Percentiles rank a stretch among this genome's conserved stretches.
These are phyloP conservation scores for Skeletonema costatum DNA, from an alignment of 108 stramenopile genomes.

Conservation along the genomic window DNA sequence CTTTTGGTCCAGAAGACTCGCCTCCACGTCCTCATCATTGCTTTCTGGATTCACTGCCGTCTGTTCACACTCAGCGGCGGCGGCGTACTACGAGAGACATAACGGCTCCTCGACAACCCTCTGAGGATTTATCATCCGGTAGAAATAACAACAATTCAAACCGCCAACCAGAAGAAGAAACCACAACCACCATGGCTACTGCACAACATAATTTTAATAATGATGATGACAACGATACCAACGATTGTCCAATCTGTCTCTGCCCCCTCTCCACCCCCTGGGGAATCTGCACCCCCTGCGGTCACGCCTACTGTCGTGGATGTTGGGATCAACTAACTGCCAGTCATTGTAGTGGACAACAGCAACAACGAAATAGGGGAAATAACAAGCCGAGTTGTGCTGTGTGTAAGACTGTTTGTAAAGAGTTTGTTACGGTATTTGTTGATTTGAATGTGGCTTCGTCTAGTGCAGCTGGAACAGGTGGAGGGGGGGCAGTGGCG, in stretches of 20 bases:
- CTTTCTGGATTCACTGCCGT: too few species aligned
- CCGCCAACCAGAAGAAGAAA: too few species aligned
- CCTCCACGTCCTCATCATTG: too few species aligned
- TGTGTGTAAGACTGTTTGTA: conserved; percentile 19
- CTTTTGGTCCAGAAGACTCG: too few species aligned
- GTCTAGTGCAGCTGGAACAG: neutral
- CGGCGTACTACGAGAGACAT: too few species aligned
- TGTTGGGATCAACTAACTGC: conserved; percentile 25
- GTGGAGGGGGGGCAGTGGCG: neutral
- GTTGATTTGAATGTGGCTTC: conserved; percentile 17
- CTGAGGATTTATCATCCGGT: too few species aligned
- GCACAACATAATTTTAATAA: neutral
- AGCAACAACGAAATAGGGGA: too few species aligned
- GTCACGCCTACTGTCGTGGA: conserved; percentile 21
- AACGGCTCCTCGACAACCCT: too few species aligned
- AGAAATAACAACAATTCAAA: too few species aligned
- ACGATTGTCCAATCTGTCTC: conserved; percentile 32
- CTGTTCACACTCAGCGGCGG: too few species aligned
- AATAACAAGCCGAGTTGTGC: conserved; percentile 20
- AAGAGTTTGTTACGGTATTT: conserved; percentile 29
- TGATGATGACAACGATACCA: neutral
- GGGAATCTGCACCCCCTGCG: conserved; percentile 14
- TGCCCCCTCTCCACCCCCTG: conserved; percentile 23
- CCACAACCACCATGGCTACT: neutral
- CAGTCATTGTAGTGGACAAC: neutral